A percentile compares a stretch with the other conserved stretches of the same genome.
phyloP scores from a whole-genome alignment of 2,329 filamentous ascomycete genomes.

The Aspergillus sp. region DNA sequence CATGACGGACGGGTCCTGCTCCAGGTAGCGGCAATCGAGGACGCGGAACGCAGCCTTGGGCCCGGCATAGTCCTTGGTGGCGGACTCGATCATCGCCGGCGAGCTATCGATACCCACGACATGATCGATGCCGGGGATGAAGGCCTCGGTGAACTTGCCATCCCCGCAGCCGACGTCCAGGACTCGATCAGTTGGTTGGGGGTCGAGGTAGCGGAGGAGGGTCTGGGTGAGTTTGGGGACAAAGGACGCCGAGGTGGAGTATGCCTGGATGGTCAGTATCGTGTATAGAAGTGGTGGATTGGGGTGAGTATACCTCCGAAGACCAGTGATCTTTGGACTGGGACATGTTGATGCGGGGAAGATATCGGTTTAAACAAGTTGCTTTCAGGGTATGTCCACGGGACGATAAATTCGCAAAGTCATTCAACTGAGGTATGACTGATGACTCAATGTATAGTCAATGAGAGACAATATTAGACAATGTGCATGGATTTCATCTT shows the following conservation, averaged over 20 bases:
- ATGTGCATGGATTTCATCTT: neutral
- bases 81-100: conserved; percentile 57
- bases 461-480: too few relatives aligned
- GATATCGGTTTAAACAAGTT: neutral
- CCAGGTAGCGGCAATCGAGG: conserved; percentile 37
- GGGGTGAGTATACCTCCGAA: conserved; percentile 26
- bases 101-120: conserved; percentile 62
- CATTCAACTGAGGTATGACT: too few relatives aligned
- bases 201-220: conserved; percentile 58
- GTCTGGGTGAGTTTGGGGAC: conserved; percentile 62
- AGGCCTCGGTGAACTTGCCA: conserved; percentile 58
- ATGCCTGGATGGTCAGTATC: conserved; percentile 39
- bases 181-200: conserved; percentile 57
- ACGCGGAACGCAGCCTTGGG: conserved; percentile 28
- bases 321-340: conserved; percentile 39
- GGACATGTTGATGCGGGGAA: conserved; percentile 1
- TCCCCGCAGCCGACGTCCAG: conserved; percentile 67
- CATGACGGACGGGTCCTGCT: conserved; percentile 22
- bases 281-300: neutral
- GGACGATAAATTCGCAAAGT: too few relatives aligned
- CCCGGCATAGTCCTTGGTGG: conserved; percentile 43
- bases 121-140: conserved; percentile 49
- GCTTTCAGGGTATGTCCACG: neutral
- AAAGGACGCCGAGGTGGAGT: conserved; percentile 62
- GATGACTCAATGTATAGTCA: too few relatives aligned